phyloP scores from a whole-genome alignment of 345 rosid species.

The Eucalyptus viminalis region DNA sequence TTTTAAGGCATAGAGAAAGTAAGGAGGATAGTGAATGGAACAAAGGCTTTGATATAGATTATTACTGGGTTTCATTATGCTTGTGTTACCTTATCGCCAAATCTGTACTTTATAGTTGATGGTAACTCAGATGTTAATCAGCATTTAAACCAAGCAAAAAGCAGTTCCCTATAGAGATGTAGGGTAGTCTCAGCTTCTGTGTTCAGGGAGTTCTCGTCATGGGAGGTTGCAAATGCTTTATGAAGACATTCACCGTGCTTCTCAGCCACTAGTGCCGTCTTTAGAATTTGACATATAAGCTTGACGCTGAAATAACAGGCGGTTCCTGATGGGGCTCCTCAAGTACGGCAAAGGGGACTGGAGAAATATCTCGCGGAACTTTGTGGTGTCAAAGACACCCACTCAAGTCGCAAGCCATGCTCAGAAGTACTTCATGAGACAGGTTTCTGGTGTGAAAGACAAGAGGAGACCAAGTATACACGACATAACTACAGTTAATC shows the following conservation, averaged over 20 bases:
- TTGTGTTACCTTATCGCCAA: not conserved
- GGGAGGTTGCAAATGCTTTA: not conserved
- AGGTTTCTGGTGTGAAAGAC: constrained; percentile 71
- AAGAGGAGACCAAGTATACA: constrained; percentile 94
- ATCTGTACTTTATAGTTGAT: not conserved
- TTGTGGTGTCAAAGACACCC: constrained; percentile 79
- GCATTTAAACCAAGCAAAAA: not conserved
- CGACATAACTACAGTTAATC: constrained; percentile 68
- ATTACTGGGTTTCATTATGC: not conserved
- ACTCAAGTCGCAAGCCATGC: constrained; percentile 99
- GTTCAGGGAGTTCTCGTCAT: not conserved
- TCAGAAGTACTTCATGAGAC: constrained; percentile 91
- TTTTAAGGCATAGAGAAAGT: not conserved
- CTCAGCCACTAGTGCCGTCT: not conserved
- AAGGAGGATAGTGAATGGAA: not conserved
- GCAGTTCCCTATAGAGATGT: not conserved
- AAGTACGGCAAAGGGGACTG: constrained; percentile 97
- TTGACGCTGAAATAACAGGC: constrained; percentile 21
- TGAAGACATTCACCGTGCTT: not conserved
- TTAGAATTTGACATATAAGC: not conserved
- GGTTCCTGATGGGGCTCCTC: constrained; percentile 70
- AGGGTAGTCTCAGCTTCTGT: not conserved
- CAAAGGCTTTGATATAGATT: not conserved
- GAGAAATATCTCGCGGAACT: constrained; percentile 89
- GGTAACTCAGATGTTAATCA: not conserved